phyloP scores from a whole-genome alignment of 2,329 filamentous ascomycete species.

The Incumbomyces lentus region DNA sequence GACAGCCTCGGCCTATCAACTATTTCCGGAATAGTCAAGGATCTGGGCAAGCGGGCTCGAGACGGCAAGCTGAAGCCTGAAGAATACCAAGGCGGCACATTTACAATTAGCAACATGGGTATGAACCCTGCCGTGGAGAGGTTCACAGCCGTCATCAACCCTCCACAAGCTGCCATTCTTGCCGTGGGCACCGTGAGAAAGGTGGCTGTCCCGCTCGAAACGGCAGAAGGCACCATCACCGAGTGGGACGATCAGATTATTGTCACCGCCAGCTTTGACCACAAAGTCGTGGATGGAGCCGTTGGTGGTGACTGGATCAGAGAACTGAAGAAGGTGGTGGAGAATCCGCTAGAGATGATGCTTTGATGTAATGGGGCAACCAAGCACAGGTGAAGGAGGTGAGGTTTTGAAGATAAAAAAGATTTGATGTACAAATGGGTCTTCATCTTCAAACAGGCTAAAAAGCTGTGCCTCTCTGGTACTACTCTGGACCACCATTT shows the following conservation, averaged over 20 bases:
- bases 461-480: constrained; percentile 13
- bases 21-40: constrained; percentile 86
- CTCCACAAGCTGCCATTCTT: constrained; percentile 89
- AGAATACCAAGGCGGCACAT: constrained; percentile 97
- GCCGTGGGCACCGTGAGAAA: constrained; percentile 92
- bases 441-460: constrained; percentile 11
- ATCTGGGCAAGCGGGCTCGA: constrained; percentile 88
- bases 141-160: constrained; percentile 98
- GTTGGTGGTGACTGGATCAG: constrained; percentile 94
- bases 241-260: constrained; percentile 97
- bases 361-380: constrained; percentile 47
- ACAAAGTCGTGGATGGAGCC: constrained; percentile 95
- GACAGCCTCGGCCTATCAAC: constrained; percentile 75
- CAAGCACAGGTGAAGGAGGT: neutral
- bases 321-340: constrained; percentile 93
- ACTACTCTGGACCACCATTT: neutral
- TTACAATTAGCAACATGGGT: constrained; percentile 99
- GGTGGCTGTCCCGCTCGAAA: constrained; percentile 79
- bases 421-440: constrained; percentile 17
- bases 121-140: constrained; percentile 96
- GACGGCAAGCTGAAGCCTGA: constrained; percentile 99
- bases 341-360: constrained; percentile 92
- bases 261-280: constrained; percentile 92
- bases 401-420: constrained; percentile 10
- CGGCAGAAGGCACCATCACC: constrained; percentile 67